Conservation (phyloP, 352 stramenopile genomes). For the Globisporangium nunn region DNA sequence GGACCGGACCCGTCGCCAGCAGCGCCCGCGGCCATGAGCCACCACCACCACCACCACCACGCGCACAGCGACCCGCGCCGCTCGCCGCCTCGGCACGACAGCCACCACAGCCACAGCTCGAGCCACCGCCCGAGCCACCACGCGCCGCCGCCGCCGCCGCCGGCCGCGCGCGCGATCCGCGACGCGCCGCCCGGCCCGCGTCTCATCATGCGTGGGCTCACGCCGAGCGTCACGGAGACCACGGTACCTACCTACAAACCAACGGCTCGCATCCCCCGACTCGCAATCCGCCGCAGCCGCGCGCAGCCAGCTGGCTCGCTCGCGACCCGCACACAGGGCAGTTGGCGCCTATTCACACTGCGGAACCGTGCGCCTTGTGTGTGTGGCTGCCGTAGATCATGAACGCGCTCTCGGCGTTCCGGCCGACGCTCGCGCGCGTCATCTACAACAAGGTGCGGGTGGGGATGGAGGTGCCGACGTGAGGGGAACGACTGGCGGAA, state of each 20-base stretch:
- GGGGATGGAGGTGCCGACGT: background rate
- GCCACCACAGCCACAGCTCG: background rate
- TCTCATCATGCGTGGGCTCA: constrained; percentile 53
- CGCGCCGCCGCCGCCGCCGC: background rate
- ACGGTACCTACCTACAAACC: constrained; percentile 36
- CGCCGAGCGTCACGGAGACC: constrained; percentile 41
- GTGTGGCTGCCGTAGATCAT: constrained; percentile 44
- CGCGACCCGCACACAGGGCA: background rate
- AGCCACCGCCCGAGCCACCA: background rate
- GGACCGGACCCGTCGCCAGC: too few relatives aligned
- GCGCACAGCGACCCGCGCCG: background rate
- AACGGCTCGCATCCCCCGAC: background rate
- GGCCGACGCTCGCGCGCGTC: constrained; percentile 31
- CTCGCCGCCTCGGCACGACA: background rate
- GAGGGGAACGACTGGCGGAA: too few relatives aligned
- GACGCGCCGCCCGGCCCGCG: constrained; percentile 40
- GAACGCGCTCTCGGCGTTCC: constrained; percentile 38
- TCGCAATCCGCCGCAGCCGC: background rate
- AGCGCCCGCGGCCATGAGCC: background rate
- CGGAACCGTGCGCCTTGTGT: constrained; percentile 6
- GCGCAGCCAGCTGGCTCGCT: background rate
- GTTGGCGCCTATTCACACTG: constrained; percentile 11
- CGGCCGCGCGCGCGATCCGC: constrained; percentile 5
- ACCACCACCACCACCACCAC: background rate
- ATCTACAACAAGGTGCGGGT: constrained; percentile 64